These are phyloP conservation scores for Fusarium sp. DNA, from an alignment of 2,329 filamentous ascomycete genomes.

Conservation along the genomic window DNA sequence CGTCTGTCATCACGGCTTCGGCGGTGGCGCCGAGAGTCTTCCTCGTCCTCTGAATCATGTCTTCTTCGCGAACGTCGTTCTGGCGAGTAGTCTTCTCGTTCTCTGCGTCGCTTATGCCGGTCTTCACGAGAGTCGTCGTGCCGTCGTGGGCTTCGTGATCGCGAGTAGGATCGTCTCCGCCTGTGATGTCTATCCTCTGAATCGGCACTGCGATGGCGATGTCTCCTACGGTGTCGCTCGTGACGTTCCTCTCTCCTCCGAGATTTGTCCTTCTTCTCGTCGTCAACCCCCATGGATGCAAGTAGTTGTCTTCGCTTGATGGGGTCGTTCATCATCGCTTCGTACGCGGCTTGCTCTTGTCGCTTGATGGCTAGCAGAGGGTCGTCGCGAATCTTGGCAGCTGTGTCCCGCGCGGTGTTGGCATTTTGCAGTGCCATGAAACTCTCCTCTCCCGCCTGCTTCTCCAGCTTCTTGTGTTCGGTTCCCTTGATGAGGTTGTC, in stretches of 20 bases:
- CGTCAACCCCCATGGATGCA: slow-evolving; percentile 65
- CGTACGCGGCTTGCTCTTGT: slow-evolving; percentile 83
- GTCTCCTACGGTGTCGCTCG: slow-evolving; percentile 53
- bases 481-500: slow-evolving; percentile 81
- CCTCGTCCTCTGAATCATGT: slow-evolving; percentile 34
- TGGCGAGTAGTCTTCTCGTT: slow-evolving; percentile 37
- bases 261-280: slow-evolving; percentile 54
- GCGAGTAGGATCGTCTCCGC: slow-evolving; percentile 56
- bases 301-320: slow-evolving; percentile 72
- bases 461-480: slow-evolving; percentile 81
- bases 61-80: slow-evolving; percentile 37
- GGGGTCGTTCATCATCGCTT: slow-evolving; percentile 80
- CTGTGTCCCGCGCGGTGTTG: slow-evolving; percentile 79
- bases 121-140: slow-evolving; percentile 45
- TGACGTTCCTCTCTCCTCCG: slow-evolving; percentile 46
- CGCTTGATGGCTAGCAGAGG: slow-evolving; percentile 92
- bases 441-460: slow-evolving; percentile 68
- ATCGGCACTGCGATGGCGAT: slow-evolving; percentile 54
- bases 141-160: slow-evolving; percentile 54
- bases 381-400: slow-evolving; percentile 86
- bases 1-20: slow-evolving; percentile 35
- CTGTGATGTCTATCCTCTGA: slow-evolving; percentile 51
- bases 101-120: slow-evolving; percentile 35
- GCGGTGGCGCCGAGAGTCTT: slow-evolving; percentile 25
- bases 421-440: slow-evolving; percentile 71